Base-by-base conservation (phyloP, 2,329 filamentous ascomycete genomes). In the Myotisia sp. region DNA sequence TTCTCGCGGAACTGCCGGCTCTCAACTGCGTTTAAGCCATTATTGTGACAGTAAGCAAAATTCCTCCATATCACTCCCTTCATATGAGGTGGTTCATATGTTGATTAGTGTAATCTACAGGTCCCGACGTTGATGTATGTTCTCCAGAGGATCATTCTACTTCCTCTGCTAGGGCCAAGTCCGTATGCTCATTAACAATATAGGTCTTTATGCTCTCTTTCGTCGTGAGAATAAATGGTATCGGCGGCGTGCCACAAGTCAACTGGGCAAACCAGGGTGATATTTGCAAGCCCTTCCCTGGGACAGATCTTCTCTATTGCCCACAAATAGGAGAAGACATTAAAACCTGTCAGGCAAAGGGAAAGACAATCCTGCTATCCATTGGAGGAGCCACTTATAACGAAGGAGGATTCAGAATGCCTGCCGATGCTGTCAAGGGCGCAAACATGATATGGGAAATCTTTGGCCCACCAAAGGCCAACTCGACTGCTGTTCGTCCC, bases 361-460 rank as follows among this genome's bases (percentile, higher is more conserved):
- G 69, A 42, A 85, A 84, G 57, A 81, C 76, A 1, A 75, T 85
- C 43, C 51, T 82, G 28, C 63, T 85, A 6, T 83, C 79, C 2
- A 63, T 85, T 28, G 79, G 78, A 12, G 79, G 80, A 20, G 72
- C 72, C 2, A 76, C 75, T 1, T 80, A 81, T 53, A 71, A 62
- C 12, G 75, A 81, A 51, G 76, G 73, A 20, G 76, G 76, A 17
- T 81, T 81, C 59, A 48, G 54, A 23, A 68, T 63, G n/a, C 44
- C 60, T 1, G 42, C 54, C 0, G 66, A 61, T 0, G 77, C 77
- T 4, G 51, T 61, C 13, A 49, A 59, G 1, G 69, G 69, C 2
- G 79, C 79, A 0, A 56, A 76, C 36, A 62, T 68, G 13, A 58
- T 85, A 37, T 85, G 79, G 79, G 62, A 69, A 33, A 77, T 75